phyloP scores from a whole-genome alignment of 75 land plant genomes.

The Cupressus sempervirens region DNA sequence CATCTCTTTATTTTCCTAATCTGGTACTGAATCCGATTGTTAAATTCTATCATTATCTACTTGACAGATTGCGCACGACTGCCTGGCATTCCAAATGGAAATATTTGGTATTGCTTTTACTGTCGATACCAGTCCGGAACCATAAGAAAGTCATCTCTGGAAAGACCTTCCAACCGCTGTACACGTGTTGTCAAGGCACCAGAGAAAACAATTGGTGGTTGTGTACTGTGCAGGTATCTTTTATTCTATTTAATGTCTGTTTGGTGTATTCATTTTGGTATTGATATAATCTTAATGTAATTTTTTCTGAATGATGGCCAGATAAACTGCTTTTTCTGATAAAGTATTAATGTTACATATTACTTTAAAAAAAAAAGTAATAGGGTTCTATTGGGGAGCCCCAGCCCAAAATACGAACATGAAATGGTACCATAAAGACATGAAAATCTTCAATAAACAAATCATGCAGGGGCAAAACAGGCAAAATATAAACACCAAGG shows the following conservation, averaged over 20 bases:
- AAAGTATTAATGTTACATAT: no score
- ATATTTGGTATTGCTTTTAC: slow-evolving; percentile 48
- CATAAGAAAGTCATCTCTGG: slow-evolving; percentile 5
- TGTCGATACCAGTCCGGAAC: slow-evolving; percentile 37
- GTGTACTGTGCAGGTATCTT: slow-evolving; percentile 76
- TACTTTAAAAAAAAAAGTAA: no score
- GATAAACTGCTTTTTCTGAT: background rate
- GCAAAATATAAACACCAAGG: no score
- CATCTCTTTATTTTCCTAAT: background rate
- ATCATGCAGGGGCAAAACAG: no score
- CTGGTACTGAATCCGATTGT: background rate
- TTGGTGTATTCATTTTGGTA: background rate
- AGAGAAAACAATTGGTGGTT: slow-evolving; percentile 61
- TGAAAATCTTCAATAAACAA: no score
- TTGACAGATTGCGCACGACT: slow-evolving; percentile 57
- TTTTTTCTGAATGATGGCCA: background rate
- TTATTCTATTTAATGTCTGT: background rate
- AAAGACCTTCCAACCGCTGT: slow-evolving; percentile 42
- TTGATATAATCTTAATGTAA: background rate
- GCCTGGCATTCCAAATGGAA: slow-evolving; percentile 33
- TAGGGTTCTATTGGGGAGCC: no score
- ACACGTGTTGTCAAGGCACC: slow-evolving; percentile 57
- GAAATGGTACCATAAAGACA: no score
- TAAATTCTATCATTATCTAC: background rate
- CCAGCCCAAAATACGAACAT: no score